phyloP scores from a whole-genome alignment of 768 basidiomycete genomes.

The Amanita exitialis region DNA sequence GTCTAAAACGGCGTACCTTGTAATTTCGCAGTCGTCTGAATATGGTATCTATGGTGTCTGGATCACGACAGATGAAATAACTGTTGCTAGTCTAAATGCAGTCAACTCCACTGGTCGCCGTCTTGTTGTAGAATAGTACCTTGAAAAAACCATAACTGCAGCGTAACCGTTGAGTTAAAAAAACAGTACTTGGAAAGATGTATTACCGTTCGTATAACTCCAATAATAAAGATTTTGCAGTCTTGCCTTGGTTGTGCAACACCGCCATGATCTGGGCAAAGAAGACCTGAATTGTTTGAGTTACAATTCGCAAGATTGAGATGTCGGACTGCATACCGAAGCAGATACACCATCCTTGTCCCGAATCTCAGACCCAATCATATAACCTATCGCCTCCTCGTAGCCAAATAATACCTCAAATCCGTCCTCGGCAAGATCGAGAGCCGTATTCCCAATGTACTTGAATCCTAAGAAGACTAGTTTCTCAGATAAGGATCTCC shows the following conservation, averaged over 20 bases:
- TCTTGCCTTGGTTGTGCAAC: constrained; percentile 41
- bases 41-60: constrained; percentile 54
- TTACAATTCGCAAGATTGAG: neutral
- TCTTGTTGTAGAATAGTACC: constrained; percentile 17
- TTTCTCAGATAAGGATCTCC: constrained; percentile 5
- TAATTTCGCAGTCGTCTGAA: constrained; percentile 59
- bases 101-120: neutral
- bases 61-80: constrained; percentile 70
- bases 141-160: constrained; percentile 71
- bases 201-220: constrained; percentile 49
- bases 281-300: constrained; percentile 31
- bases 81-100: constrained; percentile 63
- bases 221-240: constrained; percentile 47
- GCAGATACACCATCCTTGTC: constrained; percentile 89
- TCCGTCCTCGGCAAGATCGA: constrained; percentile 53
- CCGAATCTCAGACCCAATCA: constrained; percentile 70
- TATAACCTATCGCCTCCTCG: constrained; percentile 89
- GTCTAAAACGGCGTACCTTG: constrained; percentile 20
- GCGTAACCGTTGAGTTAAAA: constrained; percentile 2
- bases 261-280: constrained; percentile 60
- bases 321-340: constrained; percentile 33
- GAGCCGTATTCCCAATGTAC: constrained; percentile 78
- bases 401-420: constrained; percentile 76
- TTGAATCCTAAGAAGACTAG: constrained; percentile 57
- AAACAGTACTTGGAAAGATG: neutral